Evolutionary conservation across 2,329 filamentous ascomycete genomes (phyloP), one percentile per base, ranked within the genome.

Genomic region (Hymenoscyphus scutula): DNA sequence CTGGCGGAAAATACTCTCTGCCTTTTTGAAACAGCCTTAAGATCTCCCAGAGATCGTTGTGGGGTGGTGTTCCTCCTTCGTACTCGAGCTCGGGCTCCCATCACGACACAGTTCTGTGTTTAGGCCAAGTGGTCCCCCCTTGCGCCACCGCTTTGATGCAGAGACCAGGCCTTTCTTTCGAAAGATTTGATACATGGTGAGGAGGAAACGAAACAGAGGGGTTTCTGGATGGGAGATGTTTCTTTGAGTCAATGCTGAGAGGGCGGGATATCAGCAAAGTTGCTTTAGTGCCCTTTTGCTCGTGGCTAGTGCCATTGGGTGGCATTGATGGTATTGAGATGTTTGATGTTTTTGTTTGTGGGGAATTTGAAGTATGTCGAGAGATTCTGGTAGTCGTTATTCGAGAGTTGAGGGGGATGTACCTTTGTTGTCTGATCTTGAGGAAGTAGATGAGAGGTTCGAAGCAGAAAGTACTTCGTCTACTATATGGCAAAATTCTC

Each of bases 391-490:
- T 23, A 25, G 32, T 34, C 32, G 7, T 2, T 34, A 23, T 23
- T 48, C n/a, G n/a, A 19, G 10, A 23, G 41, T 25, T 3, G n/a
- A 11, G 19, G 19, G 7, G 19, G 8, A 19, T 23, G n/a, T 19
- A 48, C 41, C n/a, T 48, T 48, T 48, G n/a, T 48, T 48, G 23
- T 48, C 41, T 23, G 41, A 48, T 48, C 41, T 48, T 25, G 41
- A 48, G 7, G n/a, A 25, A 48, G 41, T 48, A 48, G 41, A 48
- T 11, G 19, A 48, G 19, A 23, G 19, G 7, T 48, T 23, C 3
- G 19, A 23, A 17, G 23, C 7, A 10, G 41, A 48, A 13, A 48
- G 41, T 48, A 48, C 6, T 23, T n/a, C 38, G 3, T 45, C 38
- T 17, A 19, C 38, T 45, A 45, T 8, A 45, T 48, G 41, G 41